Base-by-base conservation (phyloP, 1,284 basidiomycete genomes). In the Heterobasidion parviporum region DNA sequence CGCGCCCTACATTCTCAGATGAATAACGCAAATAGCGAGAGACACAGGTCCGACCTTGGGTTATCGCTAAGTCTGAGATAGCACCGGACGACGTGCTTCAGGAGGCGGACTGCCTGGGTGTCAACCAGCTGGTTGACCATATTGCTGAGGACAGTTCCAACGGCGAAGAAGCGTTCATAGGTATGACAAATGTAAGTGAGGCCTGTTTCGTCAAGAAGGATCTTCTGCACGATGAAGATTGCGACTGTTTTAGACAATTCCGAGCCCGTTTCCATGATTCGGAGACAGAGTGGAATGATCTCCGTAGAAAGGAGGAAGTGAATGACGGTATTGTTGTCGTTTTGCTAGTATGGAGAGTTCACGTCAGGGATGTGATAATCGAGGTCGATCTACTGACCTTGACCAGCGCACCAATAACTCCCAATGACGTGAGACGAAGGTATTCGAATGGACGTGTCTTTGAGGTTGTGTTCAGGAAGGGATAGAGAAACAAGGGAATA, bases 221-320 rank as follows among this genome's bases (percentile, higher is more conserved):
- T 99, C 78, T 99, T 99, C 72, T 99, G 97, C 2, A 99, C 97
- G 67, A 99, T 99, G 73, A 99, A 99, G 67, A 99, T 99, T 50
- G 97, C 97, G 49, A 99, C 97, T 0, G 97, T 99, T 75, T 99
- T 99, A 61, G 89, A 94, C n/a, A 99, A 82, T 66, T 99, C 97
- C 6, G 94, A 97, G 50, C 97, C 97, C 1, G 97, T 99, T 74
- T 99, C 97, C 97, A 99, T 99, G 73, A 99, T 99, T 54, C 97
- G 89, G 53, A 99, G 82, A 69, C 97, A 99, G 57, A 99, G 87
- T 26, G 97, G 97, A 67, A 99, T 99, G 71, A 99, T 99, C 76
- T 99, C 97, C 53, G 97, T 99, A 9, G 96, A 98, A 44, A 99
- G 83, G 51, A 99, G 81, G 76, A 99, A 99, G 73, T 98, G 97